phyloP scores from a whole-genome alignment of 305 asterid genomes.

The Fraxinus paxiana region DNA sequence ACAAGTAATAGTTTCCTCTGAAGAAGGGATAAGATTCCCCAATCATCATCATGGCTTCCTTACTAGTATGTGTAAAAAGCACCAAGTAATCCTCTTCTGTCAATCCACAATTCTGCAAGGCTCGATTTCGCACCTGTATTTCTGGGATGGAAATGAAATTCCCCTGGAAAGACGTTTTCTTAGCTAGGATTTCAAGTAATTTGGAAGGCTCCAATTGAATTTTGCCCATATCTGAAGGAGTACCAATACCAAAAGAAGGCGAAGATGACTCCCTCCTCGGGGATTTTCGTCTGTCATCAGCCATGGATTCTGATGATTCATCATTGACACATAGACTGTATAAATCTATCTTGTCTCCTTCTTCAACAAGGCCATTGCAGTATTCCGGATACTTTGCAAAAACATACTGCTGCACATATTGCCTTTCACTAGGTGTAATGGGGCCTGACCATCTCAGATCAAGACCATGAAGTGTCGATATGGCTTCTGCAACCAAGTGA shows the following conservation, averaged over 20 bases:
- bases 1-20: constrained; percentile 69
- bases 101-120: constrained; percentile 60
- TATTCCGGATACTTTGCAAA: constrained; percentile 76
- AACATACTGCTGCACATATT: constrained; percentile 70
- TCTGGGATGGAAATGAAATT: constrained; percentile 79
- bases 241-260: constrained; percentile 28
- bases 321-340: constrained; percentile 38
- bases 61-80: constrained; percentile 33
- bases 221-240: constrained; percentile 32
- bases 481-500: constrained; percentile 76
- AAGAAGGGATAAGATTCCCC: constrained; percentile 78
- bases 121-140: constrained; percentile 66
- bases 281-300: constrained; percentile 41
- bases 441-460: constrained; percentile 92
- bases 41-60: constrained; percentile 58
- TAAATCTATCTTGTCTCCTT: constrained; percentile 32
- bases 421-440: constrained; percentile 72
- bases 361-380: constrained; percentile 59
- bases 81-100: constrained; percentile 60
- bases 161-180: constrained; percentile 47
- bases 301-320: constrained; percentile 28
- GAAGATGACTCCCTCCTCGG: constrained; percentile 33
- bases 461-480: constrained; percentile 71
- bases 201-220: constrained; percentile 61
- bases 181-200: constrained; percentile 46